Base-by-base conservation (phyloP, 352 stramenopile genomes). In the Globisporangium alternatum region DNA sequence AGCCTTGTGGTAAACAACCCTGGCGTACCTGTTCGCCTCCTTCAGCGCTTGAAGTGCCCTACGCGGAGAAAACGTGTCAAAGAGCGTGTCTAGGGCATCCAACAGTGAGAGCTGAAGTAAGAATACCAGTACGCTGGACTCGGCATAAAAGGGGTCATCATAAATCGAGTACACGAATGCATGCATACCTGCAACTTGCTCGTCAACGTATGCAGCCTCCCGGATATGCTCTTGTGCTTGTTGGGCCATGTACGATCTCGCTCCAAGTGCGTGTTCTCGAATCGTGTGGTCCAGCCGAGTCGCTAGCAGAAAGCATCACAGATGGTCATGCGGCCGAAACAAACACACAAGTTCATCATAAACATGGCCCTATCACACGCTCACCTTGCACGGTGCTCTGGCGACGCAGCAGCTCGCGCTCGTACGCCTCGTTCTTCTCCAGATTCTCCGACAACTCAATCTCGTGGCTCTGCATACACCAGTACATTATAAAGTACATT, bases 401-500 rank as follows among this genome's bases (percentile, higher is more conserved):
- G 7, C 67, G 78, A 6, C 84, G 80, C 49, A 91, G 31, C 1
- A 91, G 47, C 22, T 90, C 73, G 28, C 85, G 73, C 57, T 91
- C 83, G 35, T 80, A 86, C 13, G 76, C 69, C 64, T 94, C 85
- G 48, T 92, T 92, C 33, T 88, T 84, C 61, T 90, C 85, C 54
- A 94, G 59, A 51, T 81, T 92, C 58, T 90, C 75, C 0, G 80
- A 72, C 53, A 94, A 65, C 54, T 87, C 78, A 31, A 94, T 86
- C 66, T 92, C 83, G 43, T 91, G 83, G 8, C 64, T 80, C 85
- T 94, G n/a, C 51, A 28, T 41, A 13, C 17, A n/a, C 39, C 39
- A 45, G 12, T 13, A 3, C 39, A 45, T 21, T 21, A 21, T 21
- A 2, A 45, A 28, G 25, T 45, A 21, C 39, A 19, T 5, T 7